Percentiles rank a stretch among this genome's conserved stretches.
These are phyloP conservation scores for Pseudocercospora eumusae DNA, from an alignment of 2,329 filamentous ascomycete species.

Conservation along the genomic window DNA sequence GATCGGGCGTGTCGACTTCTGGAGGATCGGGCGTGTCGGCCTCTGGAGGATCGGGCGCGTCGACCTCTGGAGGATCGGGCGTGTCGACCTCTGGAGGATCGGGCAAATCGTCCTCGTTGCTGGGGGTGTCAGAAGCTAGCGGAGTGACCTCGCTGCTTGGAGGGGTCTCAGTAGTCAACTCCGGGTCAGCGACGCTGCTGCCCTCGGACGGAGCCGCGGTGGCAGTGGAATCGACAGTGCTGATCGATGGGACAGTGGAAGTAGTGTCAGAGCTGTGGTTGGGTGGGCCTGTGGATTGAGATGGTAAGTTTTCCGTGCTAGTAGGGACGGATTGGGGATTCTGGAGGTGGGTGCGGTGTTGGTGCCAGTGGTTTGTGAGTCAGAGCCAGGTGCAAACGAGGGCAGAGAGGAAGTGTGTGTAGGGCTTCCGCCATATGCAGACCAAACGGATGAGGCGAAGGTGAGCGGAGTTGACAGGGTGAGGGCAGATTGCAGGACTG, in stretches of 20 bases:
- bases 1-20: no score
- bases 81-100: no score
- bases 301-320: constrained; percentile 28
- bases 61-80: no score
- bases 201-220: constrained; percentile 10
- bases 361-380: constrained; percentile 9
- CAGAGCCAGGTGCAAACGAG: not conserved
- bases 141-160: constrained; percentile 17
- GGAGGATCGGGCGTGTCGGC: no score
- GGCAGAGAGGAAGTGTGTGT: not conserved
- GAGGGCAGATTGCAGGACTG: constrained; percentile 25
- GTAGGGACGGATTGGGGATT: constrained; percentile 12
- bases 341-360: constrained; percentile 12
- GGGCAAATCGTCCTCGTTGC: no score
- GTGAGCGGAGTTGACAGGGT: constrained; percentile 14
- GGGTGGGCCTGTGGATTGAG: constrained; percentile 23
- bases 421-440: constrained; percentile 3
- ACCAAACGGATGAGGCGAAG: constrained; percentile 17
- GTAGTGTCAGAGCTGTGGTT: constrained; percentile 14
- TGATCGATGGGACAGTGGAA: constrained; percentile 15
- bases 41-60: no score
- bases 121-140: constrained; percentile 9
- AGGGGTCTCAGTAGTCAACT: constrained; percentile 17
- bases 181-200: constrained; percentile 18
- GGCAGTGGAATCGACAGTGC: constrained; percentile 18